phyloP scores from a whole-genome alignment of 306 rosid species.

The Cucurbita maxima region DNA sequence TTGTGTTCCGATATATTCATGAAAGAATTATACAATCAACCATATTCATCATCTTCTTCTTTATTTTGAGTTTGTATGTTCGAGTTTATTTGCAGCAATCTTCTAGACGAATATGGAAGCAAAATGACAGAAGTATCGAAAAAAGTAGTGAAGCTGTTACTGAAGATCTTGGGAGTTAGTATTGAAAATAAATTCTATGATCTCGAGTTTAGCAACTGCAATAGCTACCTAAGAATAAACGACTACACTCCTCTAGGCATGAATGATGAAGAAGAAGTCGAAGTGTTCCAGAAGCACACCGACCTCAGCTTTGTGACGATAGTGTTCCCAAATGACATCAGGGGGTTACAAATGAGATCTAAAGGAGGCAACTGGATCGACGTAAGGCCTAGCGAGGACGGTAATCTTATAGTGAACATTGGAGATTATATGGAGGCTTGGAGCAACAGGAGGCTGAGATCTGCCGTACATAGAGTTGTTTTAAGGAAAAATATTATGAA shows the following conservation, averaged over 20 bases:
- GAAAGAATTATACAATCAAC: too few relatives aligned
- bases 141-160: slow-evolving; percentile 26
- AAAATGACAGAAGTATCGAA: slow-evolving; percentile 47
- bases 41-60: too few relatives aligned
- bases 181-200: slow-evolving; percentile 29
- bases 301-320: slow-evolving; percentile 68
- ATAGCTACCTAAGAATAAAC: slow-evolving; percentile 55
- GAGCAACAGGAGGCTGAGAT: slow-evolving; percentile 53
- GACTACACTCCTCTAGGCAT: slow-evolving; percentile 33
- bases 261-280: slow-evolving; percentile 19
- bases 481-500: slow-evolving; percentile 25
- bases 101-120: slow-evolving; percentile 48
- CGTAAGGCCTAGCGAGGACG: slow-evolving; percentile 42
- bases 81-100: slow-evolving; percentile 21
- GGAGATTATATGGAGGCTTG: slow-evolving; percentile 71
- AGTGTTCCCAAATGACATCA: slow-evolving; percentile 49
- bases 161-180: slow-evolving; percentile 43
- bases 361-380: slow-evolving; percentile 60
- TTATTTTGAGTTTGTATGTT: neutral
- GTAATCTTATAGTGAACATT: slow-evolving; percentile 42
- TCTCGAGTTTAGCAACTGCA: slow-evolving; percentile 39
- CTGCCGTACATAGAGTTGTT: slow-evolving; percentile 65
- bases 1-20: too few relatives aligned
- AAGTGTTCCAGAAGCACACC: slow-evolving; percentile 63
- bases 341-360: slow-evolving; percentile 57